phyloP scores from a whole-genome alignment of 2,329 filamentous ascomycete species.

The Neopestalotiopsis rosae region DNA sequence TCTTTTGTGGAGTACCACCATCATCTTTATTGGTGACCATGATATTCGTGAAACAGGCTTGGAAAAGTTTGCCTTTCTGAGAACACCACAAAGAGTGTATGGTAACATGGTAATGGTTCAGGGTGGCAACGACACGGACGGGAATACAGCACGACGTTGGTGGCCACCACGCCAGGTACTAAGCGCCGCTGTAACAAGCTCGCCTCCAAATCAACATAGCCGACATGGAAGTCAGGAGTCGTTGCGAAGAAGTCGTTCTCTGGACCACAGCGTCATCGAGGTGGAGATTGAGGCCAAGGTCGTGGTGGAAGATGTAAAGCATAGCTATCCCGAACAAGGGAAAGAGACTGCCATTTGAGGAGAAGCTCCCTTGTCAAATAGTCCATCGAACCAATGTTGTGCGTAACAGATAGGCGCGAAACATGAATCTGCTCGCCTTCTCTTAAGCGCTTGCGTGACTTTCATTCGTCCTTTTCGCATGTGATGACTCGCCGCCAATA shows the following conservation, averaged over 20 bases:
- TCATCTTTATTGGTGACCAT: conserved; percentile 12
- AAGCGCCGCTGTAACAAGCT: not conserved
- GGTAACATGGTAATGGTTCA: conserved; percentile 13
- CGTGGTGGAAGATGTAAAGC: conserved; percentile 12
- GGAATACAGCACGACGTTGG: not conserved
- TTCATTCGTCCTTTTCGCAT: too few species aligned
- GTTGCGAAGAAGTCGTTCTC: not conserved
- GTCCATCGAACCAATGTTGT: too few species aligned
- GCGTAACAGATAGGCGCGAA: not conserved
- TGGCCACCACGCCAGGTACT: not conserved
- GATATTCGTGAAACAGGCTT: conserved; percentile 14
- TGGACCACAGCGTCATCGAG: conserved; percentile 5
- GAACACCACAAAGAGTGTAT: conserved; percentile 12
- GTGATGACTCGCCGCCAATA: too few species aligned
- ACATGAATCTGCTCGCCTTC: not conserved
- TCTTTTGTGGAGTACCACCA: conserved; percentile 16
- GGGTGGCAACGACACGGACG: conserved; percentile 6
- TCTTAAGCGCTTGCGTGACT: too few species aligned
- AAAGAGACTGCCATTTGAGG: not conserved
- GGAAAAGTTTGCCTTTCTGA: conserved; percentile 12
- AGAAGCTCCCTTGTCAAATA: not conserved
- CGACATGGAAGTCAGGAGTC: conserved; percentile 8
- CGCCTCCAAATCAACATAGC: not conserved
- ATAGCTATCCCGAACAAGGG: not conserved
- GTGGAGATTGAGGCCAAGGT: conserved; percentile 13